Evolutionary conservation across 2,329 filamentous ascomycete genomes (phyloP), one percentile per base, ranked within the genome.

Genomic region (Penicillium fuscoglaucum): DNA sequence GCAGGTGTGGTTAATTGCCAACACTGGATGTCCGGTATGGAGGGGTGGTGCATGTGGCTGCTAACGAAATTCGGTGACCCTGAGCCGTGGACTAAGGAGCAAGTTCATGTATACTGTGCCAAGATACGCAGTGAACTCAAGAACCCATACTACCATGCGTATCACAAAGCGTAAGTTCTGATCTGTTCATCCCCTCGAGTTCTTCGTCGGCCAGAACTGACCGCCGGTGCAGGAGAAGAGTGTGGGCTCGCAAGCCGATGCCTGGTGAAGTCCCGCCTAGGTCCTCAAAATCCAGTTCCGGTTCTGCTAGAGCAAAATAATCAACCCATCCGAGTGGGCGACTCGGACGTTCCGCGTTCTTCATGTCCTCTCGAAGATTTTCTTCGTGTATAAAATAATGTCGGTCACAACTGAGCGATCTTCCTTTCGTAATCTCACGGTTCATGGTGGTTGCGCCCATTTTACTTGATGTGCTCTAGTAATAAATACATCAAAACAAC

Each of bases 1-100:
- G 67, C 85, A 1, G 83, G 82, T 3, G 54, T 61, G 5, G 78
- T 65, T 43, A 64, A 66, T 33, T 55, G 55, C 35, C 62, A 65
- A 29, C 68, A 71, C 21, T 71, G 69, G 69, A 61, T 65, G 40
- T 58, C 63, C 39, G 69, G 69, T 5, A 62, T 71, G 53, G 69
- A 71, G 47, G 69, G 69, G 4, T 71, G 65, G 62, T 66, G 65
- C 8, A 69, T 71, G 68, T 71, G 64, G 60, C 57, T 71, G n/a
- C 58, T 71, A 28, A 71, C 66, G 8, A 70, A 66, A 45, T 55
- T 50, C 21, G 66, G 66, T 4, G 52, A 62, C 5, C 66, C 66
- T 9, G 46, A 58, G 40, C 57, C 57, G 7, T 58, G 57, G 57
- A 51, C 51, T 17, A 55, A 55, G 33, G 57, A 58, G 1, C 26